These are phyloP conservation scores for Spatholobus suberectus DNA, from an alignment of 306 rosid species.

Conservation along the genomic window DNA sequence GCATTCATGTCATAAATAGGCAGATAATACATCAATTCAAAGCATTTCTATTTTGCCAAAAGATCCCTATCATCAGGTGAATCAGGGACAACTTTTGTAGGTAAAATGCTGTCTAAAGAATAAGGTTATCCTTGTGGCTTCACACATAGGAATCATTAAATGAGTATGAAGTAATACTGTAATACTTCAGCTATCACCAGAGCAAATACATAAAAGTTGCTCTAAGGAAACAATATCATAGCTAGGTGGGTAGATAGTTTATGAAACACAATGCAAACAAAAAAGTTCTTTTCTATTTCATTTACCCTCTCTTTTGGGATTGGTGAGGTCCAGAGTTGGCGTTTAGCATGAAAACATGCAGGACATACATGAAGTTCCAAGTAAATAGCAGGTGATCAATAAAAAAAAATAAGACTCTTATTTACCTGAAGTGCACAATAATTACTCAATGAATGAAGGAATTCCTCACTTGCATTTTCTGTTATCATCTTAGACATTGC, in stretches of 20 bases:
- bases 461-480: constrained; percentile 98
- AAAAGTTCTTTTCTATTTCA: not conserved
- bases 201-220: constrained; percentile 8
- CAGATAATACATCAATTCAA: not conserved
- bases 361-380: constrained; percentile 6
- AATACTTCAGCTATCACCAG: constrained; percentile 11
- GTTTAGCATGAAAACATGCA: constrained; percentile 25
- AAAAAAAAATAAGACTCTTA: constrained; percentile 19
- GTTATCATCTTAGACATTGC: constrained; percentile 99
- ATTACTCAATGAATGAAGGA: constrained; percentile 86
- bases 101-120: constrained; percentile 4
- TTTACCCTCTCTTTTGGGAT: not conserved
- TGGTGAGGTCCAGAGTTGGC: constrained; percentile 9
- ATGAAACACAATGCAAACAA: constrained; percentile 5
- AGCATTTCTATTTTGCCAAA: constrained; percentile 23
- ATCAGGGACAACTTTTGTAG: constrained; percentile 21
- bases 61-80: not conserved
- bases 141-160: constrained; percentile 22
- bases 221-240: constrained; percentile 10
- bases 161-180: not conserved
- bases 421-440: constrained; percentile 98
- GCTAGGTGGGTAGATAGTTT: constrained; percentile 5
- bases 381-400: constrained; percentile 5
- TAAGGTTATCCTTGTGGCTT: constrained; percentile 25
- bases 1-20: constrained; percentile 8